These are phyloP conservation scores for Eucalyptus tenuipes DNA, from an alignment of 345 rosid species.

Conservation along the genomic window DNA sequence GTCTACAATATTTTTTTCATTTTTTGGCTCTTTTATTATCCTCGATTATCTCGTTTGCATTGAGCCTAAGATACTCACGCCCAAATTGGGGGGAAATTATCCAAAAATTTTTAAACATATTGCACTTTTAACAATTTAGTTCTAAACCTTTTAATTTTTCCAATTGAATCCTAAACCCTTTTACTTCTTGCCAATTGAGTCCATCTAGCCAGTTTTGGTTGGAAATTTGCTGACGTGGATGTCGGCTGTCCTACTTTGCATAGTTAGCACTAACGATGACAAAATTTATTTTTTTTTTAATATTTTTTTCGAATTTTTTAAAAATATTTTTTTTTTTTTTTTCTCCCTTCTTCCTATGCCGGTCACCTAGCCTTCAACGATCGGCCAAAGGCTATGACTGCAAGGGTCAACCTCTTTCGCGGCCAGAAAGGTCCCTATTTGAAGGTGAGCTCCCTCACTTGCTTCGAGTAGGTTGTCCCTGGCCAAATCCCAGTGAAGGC, in stretches of 20 bases:
- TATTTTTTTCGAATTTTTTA: too few relatives aligned
- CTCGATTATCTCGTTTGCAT: not conserved
- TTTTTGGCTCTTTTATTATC: not conserved
- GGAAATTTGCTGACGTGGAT: fast-evolving
- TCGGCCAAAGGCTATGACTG: fast-evolving
- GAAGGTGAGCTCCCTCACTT: too few relatives aligned
- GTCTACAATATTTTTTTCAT: not conserved
- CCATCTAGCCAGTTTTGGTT: too few relatives aligned
- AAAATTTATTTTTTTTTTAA: too few relatives aligned
- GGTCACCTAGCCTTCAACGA: fast-evolving
- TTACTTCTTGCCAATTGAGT: too few relatives aligned
- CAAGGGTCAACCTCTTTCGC: too few relatives aligned
- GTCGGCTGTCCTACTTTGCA: fast-evolving
- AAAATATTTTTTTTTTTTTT: too few relatives aligned
- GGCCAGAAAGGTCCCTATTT: fast-evolving
- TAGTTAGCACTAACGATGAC: fast-evolving
- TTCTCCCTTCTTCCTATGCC: too few relatives aligned
- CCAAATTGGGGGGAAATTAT: not conserved
- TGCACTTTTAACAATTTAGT: too few relatives aligned
- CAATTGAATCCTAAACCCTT: too few relatives aligned
- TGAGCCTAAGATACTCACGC: not conserved
- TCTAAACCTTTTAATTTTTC: fast-evolving
- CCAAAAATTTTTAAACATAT: too few relatives aligned
- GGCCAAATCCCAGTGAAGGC: fast-evolving
- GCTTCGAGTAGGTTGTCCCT: too few relatives aligned